Conservation (phyloP, 306 rosid genomes). For the Oemleria cerasiformis region DNA sequence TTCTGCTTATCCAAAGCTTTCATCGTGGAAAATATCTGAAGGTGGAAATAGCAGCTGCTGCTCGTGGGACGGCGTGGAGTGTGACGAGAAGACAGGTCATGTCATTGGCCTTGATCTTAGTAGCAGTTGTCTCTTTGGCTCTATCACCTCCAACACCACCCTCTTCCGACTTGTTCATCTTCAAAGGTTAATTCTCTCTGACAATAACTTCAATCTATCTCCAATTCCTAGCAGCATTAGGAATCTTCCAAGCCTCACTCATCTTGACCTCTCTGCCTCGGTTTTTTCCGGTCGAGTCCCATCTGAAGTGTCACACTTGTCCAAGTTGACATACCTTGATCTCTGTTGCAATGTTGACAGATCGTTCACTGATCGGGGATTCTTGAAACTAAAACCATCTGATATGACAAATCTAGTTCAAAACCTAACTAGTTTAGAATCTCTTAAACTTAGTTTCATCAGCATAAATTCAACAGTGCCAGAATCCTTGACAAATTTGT, state of each 20-base stretch:
- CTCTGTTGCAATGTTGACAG: neutral
- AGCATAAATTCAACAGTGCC: constrained; percentile 3
- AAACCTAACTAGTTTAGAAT: neutral
- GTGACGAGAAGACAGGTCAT: constrained; percentile 7
- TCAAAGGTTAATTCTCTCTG: neutral
- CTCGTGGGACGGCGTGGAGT: constrained; percentile 16
- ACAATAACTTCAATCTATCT: constrained; percentile 11
- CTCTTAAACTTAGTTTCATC: neutral
- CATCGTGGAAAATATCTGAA: constrained; percentile 3
- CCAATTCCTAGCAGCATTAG: constrained; percentile 3
- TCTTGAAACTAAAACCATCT: neutral
- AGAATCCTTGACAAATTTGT: neutral
- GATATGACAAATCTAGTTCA: neutral
- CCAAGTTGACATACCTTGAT: neutral
- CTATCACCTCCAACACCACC: no score
- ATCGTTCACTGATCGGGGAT: neutral
- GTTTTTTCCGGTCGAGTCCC: constrained; percentile 5
- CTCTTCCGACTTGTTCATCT: constrained; percentile 1
- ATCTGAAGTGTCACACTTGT: neutral
- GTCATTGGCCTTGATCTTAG: constrained; percentile 18
- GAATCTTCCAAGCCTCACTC: neutral
- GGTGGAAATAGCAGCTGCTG: constrained; percentile 4
- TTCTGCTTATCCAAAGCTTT: constrained; percentile 3
- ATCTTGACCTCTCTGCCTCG: neutral
- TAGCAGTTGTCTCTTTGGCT: neutral